Evolutionary conservation across 1,139 yeast species (phyloP), one percentile per base, ranked within the genome.

Genomic region (Wickerhamomyces sp.): DNA sequence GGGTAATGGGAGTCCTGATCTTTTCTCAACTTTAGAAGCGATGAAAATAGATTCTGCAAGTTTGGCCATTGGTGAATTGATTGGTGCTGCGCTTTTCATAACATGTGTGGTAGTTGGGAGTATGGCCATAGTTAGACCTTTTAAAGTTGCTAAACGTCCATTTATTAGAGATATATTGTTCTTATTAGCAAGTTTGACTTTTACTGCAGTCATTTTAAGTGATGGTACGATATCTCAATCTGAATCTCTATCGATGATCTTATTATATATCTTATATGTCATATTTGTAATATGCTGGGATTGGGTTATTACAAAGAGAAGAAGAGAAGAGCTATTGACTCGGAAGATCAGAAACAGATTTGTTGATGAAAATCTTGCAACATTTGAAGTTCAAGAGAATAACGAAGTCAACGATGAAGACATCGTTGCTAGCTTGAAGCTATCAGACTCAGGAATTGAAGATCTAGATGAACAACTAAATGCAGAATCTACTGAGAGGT

Each of bases 1-100:
- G 53, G 98, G 98, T 0, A 93, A 93, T 62, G 94, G 96, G 10
- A 76, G 95, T 0, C 96, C 97, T 0, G 99, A 93, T 65, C 81
- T 93, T 8, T 75, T 90, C 41, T 78, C 94, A 38, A 89, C 96
- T 0, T 85, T 80, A 60, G 84, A 85, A 38, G 96, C 96, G 4
- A 78, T 90, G 78, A 73, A 74, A 44, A 66, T 79, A 5, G 84
- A 79, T 13, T 77, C 86, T 9, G 81, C 85, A 2, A 76, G 88
- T 11, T 68, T 93, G 62, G 98, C 98, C 0, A 67, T 93, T 7
- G 94, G 97, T 3, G 97, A 91, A 63, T 68, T 91, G 34, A 66
- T 88, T 37, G 98, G 99, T 1, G 93, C 96, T 4, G 88, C 94
- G 0, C 70, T 82, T 37, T 85, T 89, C 57, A 82, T 87, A 18